Evolutionary conservation across 768 basidiomycete genomes (phyloP).

Genomic region (Phaffia australis): DNA sequence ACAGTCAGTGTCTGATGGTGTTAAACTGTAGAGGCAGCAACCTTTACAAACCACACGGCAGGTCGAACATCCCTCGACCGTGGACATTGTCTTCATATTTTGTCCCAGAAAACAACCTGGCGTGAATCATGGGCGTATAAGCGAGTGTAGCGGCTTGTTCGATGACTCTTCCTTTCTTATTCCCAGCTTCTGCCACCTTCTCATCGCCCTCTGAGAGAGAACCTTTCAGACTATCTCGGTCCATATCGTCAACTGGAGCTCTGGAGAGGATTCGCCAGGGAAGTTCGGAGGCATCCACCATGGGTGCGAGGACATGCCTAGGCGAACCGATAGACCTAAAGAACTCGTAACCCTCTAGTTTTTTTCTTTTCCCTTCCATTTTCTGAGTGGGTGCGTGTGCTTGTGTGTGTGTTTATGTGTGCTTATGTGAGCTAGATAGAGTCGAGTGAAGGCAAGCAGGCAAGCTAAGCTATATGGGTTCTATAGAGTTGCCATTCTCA

Average conservation of each 20-base stretch:
- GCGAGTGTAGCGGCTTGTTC: conserved; percentile 47
- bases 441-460: no score
- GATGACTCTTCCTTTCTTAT: conserved; percentile 26
- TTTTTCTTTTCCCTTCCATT: conserved; percentile 11
- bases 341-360: conserved; percentile 62
- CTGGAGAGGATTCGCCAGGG: conserved; percentile 27
- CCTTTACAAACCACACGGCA: conserved; percentile 3
- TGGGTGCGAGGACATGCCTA: conserved; percentile 85
- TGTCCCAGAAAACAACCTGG: conserved; percentile 46
- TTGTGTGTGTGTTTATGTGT: no score
- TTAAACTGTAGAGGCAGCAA: not conserved
- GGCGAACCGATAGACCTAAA: conserved; percentile 71
- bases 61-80: conserved; percentile 4
- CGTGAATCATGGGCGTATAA: conserved; percentile 99
- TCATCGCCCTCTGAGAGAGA: conserved; percentile 16
- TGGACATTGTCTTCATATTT: conserved; percentile 13
- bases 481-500: no score
- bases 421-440: no score
- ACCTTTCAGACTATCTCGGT: not conserved
- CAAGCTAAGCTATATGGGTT: no score
- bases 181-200: conserved; percentile 2
- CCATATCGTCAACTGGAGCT: conserved; percentile 12
- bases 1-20: not conserved
- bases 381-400: no score
- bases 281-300: conserved; percentile 59